Percentiles rank a stretch among this genome's conserved stretches.
phyloP scores from a whole-genome alignment of 2,329 filamentous ascomycete species.

The Talaromyces sp. region DNA sequence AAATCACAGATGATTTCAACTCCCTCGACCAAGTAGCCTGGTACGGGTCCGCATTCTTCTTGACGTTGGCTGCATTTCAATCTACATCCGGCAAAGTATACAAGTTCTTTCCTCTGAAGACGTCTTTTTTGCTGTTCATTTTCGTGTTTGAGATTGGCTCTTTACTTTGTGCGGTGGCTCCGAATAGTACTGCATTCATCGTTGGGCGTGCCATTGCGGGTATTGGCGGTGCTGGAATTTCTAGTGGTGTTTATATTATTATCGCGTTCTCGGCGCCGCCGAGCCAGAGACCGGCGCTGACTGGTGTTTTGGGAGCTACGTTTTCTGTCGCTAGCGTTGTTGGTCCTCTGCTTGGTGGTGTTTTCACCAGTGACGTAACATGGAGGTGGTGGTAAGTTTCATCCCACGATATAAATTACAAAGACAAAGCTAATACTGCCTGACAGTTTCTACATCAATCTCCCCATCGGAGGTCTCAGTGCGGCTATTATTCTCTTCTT shows the following conservation, averaged over 20 bases:
- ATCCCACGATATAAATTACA: no score
- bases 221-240: conserved; percentile 33
- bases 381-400: conserved; percentile 43
- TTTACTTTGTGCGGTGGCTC: conserved; percentile 40
- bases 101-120: conserved; percentile 33
- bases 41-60: conserved; percentile 38
- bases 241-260: conserved; percentile 29
- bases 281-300: conserved; percentile 23
- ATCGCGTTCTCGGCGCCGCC: conserved; percentile 24
- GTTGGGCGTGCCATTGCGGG: conserved; percentile 39
- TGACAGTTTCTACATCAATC: conserved; percentile 34
- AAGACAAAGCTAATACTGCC: neutral
- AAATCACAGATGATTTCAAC: conserved; percentile 28
- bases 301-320: conserved; percentile 49
- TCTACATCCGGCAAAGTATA: conserved; percentile 32
- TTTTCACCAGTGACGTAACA: conserved; percentile 44
- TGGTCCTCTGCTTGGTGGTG: conserved; percentile 48
- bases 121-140: conserved; percentile 35
- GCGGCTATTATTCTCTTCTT: conserved; percentile 27
- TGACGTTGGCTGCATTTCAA: conserved; percentile 35
- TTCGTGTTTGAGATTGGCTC: conserved; percentile 43
- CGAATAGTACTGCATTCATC: conserved; percentile 34
- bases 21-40: conserved; percentile 34
- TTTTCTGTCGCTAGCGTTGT: conserved; percentile 49
- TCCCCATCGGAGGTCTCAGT: conserved; percentile 31